phyloP scores from a whole-genome alignment of 352 stramenopile genomes.

The Blastocystis sp. region DNA sequence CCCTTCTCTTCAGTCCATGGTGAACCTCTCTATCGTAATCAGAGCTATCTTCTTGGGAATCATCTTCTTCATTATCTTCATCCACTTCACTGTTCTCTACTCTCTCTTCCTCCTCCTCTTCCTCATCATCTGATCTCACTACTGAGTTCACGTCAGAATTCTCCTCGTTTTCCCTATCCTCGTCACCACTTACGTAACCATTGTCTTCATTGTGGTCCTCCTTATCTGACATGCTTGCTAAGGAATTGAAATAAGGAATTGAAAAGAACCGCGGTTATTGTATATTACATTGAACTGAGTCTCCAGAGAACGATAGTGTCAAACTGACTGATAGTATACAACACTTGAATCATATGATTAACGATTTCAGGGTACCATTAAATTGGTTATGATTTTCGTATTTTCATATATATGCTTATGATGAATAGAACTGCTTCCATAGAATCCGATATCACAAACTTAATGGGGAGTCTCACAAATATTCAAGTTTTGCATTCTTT shows the following conservation, averaged over 20 bases:
- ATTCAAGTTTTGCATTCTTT: constrained; percentile 3
- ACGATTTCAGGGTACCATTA: background rate
- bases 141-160: background rate
- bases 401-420: background rate
- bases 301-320: background rate
- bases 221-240: background rate
- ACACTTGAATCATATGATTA: background rate
- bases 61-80: constrained; percentile 45
- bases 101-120: background rate
- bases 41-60: constrained; percentile 1
- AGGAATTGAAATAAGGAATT: background rate
- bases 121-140: background rate
- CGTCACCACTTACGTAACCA: background rate
- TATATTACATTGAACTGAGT: background rate
- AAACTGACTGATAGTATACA: background rate
- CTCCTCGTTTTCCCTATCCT: background rate
- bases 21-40: background rate
- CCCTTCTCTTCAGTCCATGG: background rate
- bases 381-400: background rate
- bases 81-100: background rate
- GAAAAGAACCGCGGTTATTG: background rate
- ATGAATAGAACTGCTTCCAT: background rate
- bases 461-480: background rate
- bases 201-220: background rate
- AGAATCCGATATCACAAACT: background rate